Evolutionary conservation across 139 green algal species (phyloP).

Genomic region (Chlamydomonas schloesseri): DNA sequence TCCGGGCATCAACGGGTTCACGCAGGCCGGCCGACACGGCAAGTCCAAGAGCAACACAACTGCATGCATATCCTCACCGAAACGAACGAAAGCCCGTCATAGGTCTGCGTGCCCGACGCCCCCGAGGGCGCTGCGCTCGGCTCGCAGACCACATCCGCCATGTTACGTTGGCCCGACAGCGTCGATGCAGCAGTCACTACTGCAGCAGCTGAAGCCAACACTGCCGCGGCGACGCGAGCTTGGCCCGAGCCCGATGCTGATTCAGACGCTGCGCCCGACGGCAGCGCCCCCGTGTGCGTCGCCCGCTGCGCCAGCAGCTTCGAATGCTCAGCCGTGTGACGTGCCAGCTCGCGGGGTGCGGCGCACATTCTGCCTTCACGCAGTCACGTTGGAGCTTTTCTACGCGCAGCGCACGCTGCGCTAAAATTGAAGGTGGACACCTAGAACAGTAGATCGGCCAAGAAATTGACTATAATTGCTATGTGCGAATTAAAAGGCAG

Average conservation of each 20-base stretch:
- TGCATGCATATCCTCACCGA: conserved; percentile 7
- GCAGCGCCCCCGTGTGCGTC: conserved; percentile 13
- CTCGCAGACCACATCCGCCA: neutral
- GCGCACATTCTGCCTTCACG: conserved; percentile 10
- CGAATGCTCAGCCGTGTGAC: conserved; percentile 24
- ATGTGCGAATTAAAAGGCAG: too few relatives aligned
- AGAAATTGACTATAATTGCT: too few relatives aligned
- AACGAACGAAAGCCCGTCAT: conserved; percentile 52
- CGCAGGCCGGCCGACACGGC: neutral
- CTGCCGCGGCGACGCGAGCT: neutral
- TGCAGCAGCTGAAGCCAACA: conserved; percentile 2
- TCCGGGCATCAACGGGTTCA: neutral
- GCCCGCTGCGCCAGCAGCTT: neutral
- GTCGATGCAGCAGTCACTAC: neutral
- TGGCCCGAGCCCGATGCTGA: neutral
- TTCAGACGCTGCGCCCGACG: neutral
- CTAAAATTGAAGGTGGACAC: too few relatives aligned
- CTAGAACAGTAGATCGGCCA: too few relatives aligned
- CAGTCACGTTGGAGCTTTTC: too few relatives aligned
- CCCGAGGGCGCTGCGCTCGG: neutral
- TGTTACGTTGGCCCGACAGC: neutral
- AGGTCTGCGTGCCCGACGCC: neutral
- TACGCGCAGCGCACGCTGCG: too few relatives aligned
- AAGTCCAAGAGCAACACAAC: neutral
- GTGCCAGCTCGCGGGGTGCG: conserved; percentile 14